Percentiles rank a stretch among this genome's conserved stretches.
Conservation (phyloP, 805 yeast species). For the Yamadazyma sp. region DNA sequence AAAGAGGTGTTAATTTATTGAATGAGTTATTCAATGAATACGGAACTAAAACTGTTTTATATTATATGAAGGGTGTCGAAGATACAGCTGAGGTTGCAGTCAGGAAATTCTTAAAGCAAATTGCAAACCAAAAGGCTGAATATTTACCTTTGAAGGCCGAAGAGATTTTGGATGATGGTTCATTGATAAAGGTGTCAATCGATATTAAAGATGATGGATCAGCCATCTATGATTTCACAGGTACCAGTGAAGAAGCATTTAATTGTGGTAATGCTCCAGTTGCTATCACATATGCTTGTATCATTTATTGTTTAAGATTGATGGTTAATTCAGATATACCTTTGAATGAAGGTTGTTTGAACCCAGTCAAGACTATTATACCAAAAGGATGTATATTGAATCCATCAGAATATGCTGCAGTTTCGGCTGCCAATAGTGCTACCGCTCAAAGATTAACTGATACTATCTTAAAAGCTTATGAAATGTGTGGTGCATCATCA, state of each 20-base stretch:
- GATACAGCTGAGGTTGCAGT: slow-evolving; percentile 74
- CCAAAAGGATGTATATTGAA: slow-evolving; percentile 15
- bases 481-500: slow-evolving; percentile 16
- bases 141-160: slow-evolving; percentile 19
- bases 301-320: slow-evolving; percentile 17
- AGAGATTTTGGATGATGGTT: slow-evolving; percentile 17
- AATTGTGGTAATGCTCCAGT: slow-evolving; percentile 18
- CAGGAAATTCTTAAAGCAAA: slow-evolving; percentile 25
- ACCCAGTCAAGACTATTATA: slow-evolving; percentile 13
- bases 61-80: slow-evolving; percentile 81
- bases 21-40: slow-evolving; percentile 58
- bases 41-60: slow-evolving; percentile 55
- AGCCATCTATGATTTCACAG: slow-evolving; percentile 24
- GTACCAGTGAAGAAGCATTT: slow-evolving; percentile 21
- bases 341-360: slow-evolving; percentile 16
- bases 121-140: slow-evolving; percentile 42
- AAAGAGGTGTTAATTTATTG: slow-evolving; percentile 70
- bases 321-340: slow-evolving; percentile 19
- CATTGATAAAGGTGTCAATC: slow-evolving; percentile 13
- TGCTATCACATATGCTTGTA: slow-evolving; percentile 15
- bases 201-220: slow-evolving; percentile 15
- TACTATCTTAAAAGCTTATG: slow-evolving; percentile 19
- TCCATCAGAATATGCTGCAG: slow-evolving; percentile 16
- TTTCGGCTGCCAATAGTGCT: slow-evolving; percentile 15
- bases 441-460: slow-evolving; percentile 20